phyloP scores from a whole-genome alignment of 208 protist genomes.

The Spongospora subterranea region DNA sequence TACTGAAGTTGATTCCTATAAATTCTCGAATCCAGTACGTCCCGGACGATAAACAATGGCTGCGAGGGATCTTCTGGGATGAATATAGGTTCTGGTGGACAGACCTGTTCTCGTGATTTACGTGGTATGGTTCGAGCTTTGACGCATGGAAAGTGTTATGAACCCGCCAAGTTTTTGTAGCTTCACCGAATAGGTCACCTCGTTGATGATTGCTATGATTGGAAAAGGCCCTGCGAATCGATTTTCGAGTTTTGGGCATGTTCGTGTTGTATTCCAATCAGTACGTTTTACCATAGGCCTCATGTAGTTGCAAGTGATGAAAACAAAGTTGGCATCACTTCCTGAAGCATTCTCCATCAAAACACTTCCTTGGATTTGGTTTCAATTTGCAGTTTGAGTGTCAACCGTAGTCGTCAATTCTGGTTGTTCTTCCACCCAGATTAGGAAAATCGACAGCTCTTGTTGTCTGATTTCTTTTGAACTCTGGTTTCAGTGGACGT shows the following conservation, averaged over 20 bases:
- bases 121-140: background rate
- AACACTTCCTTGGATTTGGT: too few species aligned
- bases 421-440: too few species aligned
- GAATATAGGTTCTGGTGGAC: background rate
- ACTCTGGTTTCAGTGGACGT: too few species aligned
- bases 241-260: background rate
- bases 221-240: background rate
- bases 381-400: too few species aligned
- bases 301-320: too few species aligned
- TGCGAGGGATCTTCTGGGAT: background rate
- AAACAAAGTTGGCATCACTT: too few species aligned
- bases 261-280: background rate
- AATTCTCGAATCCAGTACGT: slow-evolving; percentile 20
- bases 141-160: background rate
- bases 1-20: background rate
- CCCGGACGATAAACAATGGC: background rate
- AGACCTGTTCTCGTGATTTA: background rate
- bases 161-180: background rate
- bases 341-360: too few species aligned
- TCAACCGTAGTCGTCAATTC: too few species aligned
- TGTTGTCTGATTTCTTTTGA: too few species aligned
- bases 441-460: too few species aligned
- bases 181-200: background rate
- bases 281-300: background rate
- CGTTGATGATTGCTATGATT: background rate